Base-by-base conservation (phyloP, 768 basidiomycete genomes). In the Russula virescens region DNA sequence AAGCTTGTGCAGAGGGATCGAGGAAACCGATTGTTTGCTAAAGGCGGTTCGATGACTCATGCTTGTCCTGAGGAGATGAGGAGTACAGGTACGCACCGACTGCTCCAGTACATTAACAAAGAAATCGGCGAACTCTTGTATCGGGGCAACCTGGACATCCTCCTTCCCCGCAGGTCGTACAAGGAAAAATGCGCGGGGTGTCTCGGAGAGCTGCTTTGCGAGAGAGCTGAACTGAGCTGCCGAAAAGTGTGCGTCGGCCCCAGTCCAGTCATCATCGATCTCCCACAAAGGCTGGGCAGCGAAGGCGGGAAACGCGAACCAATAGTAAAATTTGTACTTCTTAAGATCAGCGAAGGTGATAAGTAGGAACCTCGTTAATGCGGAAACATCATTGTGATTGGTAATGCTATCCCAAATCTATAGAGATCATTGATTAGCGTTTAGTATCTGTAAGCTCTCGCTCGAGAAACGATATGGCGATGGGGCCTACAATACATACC, bases 261-360 rank as follows among this genome's bases (percentile, higher is more conserved):
- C 57, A 53, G 71, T 75, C 84, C 89, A 89, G 0, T 86, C 88
- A 13, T 79, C 81, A 38, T 78, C 76, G 67, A 91, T 86, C 77
- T 91, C 87, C 95, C 95, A 98, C 6, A 88, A 84, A 8, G 97
- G 94, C 68, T 91, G 93, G 23, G 90, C 79, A 0, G 88, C 87
- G 66, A 98, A 87, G 0, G 95, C 93, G 2, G 97, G 96, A 73
- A 98, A 97, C 0, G 91, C 89, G 70, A 98, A 98, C 97, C 96
- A 99, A 75, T 98, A 98, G 70, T 88, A 94, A 72, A 94, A 98
- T 68, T 88, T 89, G 79, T 97, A 98, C 73, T 95, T 98, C 81
- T 98, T 99, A 68, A 99, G 85, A 74, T 99, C 97, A 0, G 97
- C 92, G 68, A 87, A 98, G 0, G 94, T 94, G 68, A 99, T 89